These are phyloP conservation scores for Blastomyces parvus DNA, from an alignment of 2,329 filamentous ascomycete species.

Conservation along the genomic window DNA sequence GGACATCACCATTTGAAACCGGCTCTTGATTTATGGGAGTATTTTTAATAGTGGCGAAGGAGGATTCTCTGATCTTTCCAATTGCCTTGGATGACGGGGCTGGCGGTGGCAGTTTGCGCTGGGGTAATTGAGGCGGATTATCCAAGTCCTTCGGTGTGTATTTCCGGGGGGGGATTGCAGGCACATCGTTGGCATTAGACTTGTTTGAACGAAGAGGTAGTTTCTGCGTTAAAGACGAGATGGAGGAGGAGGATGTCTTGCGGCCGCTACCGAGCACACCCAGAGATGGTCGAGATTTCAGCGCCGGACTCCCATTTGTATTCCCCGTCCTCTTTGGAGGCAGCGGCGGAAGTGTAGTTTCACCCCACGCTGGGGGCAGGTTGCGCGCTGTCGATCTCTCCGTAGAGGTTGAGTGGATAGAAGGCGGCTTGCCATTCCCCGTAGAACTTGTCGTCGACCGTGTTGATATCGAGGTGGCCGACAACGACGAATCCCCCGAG, in stretches of 20 bases:
- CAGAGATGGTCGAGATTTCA: background rate
- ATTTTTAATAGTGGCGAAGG: slow-evolving; percentile 31
- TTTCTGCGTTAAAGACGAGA: background rate
- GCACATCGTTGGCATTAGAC: slow-evolving; percentile 1
- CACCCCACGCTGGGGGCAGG: slow-evolving; percentile 49
- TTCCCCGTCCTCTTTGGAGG: slow-evolving; percentile 40
- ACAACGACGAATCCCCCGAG: slow-evolving; percentile 45
- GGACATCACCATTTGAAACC: slow-evolving; percentile 16
- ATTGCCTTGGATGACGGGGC: slow-evolving; percentile 27
- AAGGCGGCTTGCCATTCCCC: slow-evolving; percentile 20
- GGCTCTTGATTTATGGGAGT: slow-evolving; percentile 11
- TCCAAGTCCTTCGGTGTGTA: background rate
- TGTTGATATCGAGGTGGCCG: slow-evolving; percentile 40
- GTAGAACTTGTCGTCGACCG: slow-evolving; percentile 27
- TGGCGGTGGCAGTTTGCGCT: slow-evolving; percentile 29
- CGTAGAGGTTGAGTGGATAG: slow-evolving; percentile 22
- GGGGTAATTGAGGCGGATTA: slow-evolving; percentile 6
- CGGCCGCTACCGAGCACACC: background rate
- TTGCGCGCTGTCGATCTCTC: slow-evolving; percentile 19
- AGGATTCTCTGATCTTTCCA: slow-evolving; percentile 34
- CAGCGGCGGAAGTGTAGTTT: slow-evolving; percentile 45
- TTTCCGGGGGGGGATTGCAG: background rate
- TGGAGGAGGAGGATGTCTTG: background rate
- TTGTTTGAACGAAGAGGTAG: slow-evolving; percentile 1
- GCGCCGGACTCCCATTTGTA: slow-evolving; percentile 17